Conservation (phyloP, 345 rosid genomes). For the Syzygium oleosum region DNA sequence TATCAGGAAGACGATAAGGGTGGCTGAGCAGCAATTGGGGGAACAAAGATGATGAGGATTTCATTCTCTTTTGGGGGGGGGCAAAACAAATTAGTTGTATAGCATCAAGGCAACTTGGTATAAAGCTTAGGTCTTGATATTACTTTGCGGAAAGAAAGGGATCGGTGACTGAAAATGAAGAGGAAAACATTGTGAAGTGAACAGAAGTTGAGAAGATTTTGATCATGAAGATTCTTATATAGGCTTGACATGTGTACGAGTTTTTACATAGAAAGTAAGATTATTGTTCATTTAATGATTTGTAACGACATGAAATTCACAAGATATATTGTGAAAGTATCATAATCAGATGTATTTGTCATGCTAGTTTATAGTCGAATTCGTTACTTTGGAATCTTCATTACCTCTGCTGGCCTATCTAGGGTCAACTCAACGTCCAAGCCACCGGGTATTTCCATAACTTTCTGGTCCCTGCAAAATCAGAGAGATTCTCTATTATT, state of each 20-base stretch:
- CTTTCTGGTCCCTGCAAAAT: not conserved
- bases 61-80: not conserved
- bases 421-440: not conserved
- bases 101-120: not conserved
- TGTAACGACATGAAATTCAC: not conserved
- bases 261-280: not conserved
- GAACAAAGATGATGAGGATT: not conserved
- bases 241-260: not conserved
- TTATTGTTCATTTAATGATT: not conserved
- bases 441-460: not conserved
- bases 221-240: not conserved
- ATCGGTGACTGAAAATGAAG: not conserved
- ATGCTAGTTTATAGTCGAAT: not conserved
- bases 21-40: not conserved
- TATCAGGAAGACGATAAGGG: not conserved
- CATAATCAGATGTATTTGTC: not conserved
- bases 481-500: not conserved
- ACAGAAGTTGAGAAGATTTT: not conserved
- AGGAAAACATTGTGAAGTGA: not conserved
- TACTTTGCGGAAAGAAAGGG: not conserved
- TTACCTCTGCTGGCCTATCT: not conserved
- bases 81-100: not conserved
- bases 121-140: not conserved
- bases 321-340: not conserved
- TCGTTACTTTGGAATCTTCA: not conserved